phyloP scores from a whole-genome alignment of 345 rosid species.

The Lepidium didymum region DNA sequence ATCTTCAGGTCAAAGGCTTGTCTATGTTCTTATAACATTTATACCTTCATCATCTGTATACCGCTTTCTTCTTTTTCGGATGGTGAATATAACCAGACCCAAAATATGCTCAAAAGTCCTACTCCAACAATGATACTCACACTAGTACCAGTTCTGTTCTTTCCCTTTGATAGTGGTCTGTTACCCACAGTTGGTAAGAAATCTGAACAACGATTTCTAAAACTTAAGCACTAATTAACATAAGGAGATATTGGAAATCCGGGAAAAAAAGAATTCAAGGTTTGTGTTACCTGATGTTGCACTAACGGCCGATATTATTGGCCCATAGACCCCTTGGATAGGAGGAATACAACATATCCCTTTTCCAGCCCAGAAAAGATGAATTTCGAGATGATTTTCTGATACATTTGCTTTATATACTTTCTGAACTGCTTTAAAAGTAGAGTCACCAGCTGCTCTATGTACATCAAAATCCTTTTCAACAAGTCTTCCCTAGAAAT shows the following conservation, averaged over 20 bases:
- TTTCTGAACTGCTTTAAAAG: too few relatives aligned
- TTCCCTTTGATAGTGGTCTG: conserved; percentile 26
- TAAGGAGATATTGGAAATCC: not conserved
- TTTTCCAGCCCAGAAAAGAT: too few relatives aligned
- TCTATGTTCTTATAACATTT: not conserved
- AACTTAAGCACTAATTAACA: not conserved
- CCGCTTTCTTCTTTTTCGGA: too few relatives aligned
- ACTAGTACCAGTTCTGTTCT: not conserved
- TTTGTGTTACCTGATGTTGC: conserved; percentile 41
- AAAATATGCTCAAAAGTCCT: too few relatives aligned
- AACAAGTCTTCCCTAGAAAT: conserved; percentile 29
- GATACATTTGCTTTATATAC: too few relatives aligned
- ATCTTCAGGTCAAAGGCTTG: not conserved
- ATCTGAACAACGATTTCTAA: conserved; percentile 27
- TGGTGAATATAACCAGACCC: too few relatives aligned
- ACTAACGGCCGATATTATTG: too few relatives aligned
- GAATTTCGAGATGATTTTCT: too few relatives aligned
- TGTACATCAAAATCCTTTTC: conserved; percentile 43
- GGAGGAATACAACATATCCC: too few relatives aligned
- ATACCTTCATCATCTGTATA: not conserved
- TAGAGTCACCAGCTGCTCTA: too few relatives aligned
- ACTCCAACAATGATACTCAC: too few relatives aligned
- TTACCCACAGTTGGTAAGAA: conserved; percentile 50
- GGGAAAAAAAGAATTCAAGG: not conserved
- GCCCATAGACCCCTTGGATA: too few relatives aligned